Base-by-base conservation (phyloP, 345 rosid genomes). In the Sisymbrium altissimum region DNA sequence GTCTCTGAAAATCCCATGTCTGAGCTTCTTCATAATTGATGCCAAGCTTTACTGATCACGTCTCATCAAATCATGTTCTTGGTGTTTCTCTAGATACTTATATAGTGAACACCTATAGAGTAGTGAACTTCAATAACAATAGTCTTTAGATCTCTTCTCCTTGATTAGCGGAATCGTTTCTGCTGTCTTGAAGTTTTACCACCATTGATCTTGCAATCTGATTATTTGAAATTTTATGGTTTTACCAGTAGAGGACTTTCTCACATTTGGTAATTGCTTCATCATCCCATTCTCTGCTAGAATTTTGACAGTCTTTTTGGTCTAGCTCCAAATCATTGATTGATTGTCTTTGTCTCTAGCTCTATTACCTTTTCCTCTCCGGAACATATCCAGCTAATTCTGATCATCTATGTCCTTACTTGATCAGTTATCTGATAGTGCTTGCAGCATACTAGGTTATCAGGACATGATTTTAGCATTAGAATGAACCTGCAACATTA, bases 1-100 rank as follows among this genome's bases (percentile, higher is more conserved):
- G 54, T 23, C 60, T 57, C 43, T 38, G 15, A 27, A 21, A 15
- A 54, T 54, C 57, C 60, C 44, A 52, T 32, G 39, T 73, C 43
- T 45, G 67, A 58, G 73, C 52, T 67, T 65, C 60, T 19, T 58
- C 18, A 9, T 39, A 58, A 27, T 48, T 48, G 67, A 56, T 56
- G 52, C 66, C 17, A 18, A 46, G 21, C 11, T 49, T 10, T 46
- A 56, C 17, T 27, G 38, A 19, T 41, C 57, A 57, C 59, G 54
- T 64, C 44, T 5, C 15, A 14, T 54, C 57, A 43, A 36, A 55
- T 56, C 41, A 23, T 17, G 72, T 45, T 36, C 67, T 36, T 48
- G 66, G 32, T 66, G 43, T 46, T 46, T 45, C 12, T 67, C 27
- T 18, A 18, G 38, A 74, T 23, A 25, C 65, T 73, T 66, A 44